phyloP scores from a whole-genome alignment of 805 yeast genomes.

The Millerozyma acaciae region DNA sequence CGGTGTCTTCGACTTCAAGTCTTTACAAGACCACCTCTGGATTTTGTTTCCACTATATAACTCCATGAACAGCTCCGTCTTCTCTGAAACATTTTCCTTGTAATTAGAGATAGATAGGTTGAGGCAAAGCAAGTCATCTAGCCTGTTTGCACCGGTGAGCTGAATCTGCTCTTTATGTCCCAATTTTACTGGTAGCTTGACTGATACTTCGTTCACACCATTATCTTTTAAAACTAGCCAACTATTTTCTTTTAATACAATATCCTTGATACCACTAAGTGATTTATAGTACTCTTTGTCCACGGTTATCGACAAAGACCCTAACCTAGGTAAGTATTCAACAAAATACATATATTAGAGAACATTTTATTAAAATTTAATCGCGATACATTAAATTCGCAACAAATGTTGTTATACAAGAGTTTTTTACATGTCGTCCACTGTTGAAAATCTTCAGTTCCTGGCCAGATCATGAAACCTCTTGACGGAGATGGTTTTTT shows the following conservation, averaged over 20 bases:
- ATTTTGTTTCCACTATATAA: conserved; percentile 4
- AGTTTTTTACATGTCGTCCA: no score
- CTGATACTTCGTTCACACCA: background rate
- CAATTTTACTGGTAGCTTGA: conserved; percentile 2
- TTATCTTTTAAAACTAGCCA: conserved; percentile 1
- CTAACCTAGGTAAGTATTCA: conserved; percentile 23
- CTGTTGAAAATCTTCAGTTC: no score
- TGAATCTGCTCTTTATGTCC: background rate
- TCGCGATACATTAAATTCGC: no score
- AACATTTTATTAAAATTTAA: no score
- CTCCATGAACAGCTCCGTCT: conserved; percentile 9
- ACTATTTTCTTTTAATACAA: conserved; percentile 4
- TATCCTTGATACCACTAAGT: conserved; percentile 6
- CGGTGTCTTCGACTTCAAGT: conserved; percentile 33
- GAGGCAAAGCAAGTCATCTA: conserved; percentile 3
- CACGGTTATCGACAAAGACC: conserved; percentile 11
- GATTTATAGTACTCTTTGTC: conserved; percentile 11
- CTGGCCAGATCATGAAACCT: no score
- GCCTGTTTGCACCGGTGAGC: conserved; percentile 3
- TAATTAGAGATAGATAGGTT: conserved; percentile 1
- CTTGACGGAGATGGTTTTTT: no score
- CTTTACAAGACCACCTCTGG: conserved; percentile 43
- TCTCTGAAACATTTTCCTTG: conserved; percentile 1
- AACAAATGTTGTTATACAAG: no score
- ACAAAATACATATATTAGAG: conserved; percentile 18